Percentiles rank a stretch among this genome's conserved stretches.
Conservation (phyloP, 169 alveolate species). For the Theileria annulata region DNA sequence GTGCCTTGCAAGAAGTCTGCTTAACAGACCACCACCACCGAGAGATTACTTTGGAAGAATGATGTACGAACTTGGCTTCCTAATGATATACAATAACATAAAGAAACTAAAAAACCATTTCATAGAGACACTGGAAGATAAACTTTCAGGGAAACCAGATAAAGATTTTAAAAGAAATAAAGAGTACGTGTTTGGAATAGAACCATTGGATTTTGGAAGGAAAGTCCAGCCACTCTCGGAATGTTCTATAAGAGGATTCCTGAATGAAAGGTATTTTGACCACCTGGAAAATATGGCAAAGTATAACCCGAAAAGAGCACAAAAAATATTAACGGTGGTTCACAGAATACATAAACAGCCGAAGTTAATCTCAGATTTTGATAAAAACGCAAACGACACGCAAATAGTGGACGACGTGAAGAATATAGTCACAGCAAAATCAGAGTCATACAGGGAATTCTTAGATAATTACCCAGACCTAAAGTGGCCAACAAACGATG, state of each 20-base stretch:
- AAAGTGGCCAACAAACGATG: conserved; percentile 58
- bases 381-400: conserved; percentile 19
- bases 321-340: conserved; percentile 45
- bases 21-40: conserved; percentile 14
- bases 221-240: conserved; percentile 20
- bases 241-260: conserved; percentile 41
- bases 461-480: conserved; percentile 40
- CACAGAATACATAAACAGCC: conserved; percentile 47
- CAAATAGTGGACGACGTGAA: conserved; percentile 38
- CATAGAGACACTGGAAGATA: neutral
- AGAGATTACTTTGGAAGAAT: conserved; percentile 12
- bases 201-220: neutral
- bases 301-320: conserved; percentile 41
- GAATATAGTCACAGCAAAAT: conserved; percentile 34
- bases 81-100: neutral
- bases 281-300: conserved; percentile 41
- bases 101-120: neutral
- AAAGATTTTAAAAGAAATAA: neutral
- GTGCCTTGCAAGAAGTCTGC: conserved; percentile 8
- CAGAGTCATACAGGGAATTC: conserved; percentile 28
- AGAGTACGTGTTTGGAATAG: conserved; percentile 15
- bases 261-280: conserved; percentile 34
- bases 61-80: conserved; percentile 36
- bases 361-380: conserved; percentile 11
- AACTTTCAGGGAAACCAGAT: neutral